Percentiles rank a stretch among this genome's conserved stretches.
Evolutionary conservation across 495 filamentous ascomycete genomes (phyloP).

Genomic region (Trichoderma parareesei): DNA sequence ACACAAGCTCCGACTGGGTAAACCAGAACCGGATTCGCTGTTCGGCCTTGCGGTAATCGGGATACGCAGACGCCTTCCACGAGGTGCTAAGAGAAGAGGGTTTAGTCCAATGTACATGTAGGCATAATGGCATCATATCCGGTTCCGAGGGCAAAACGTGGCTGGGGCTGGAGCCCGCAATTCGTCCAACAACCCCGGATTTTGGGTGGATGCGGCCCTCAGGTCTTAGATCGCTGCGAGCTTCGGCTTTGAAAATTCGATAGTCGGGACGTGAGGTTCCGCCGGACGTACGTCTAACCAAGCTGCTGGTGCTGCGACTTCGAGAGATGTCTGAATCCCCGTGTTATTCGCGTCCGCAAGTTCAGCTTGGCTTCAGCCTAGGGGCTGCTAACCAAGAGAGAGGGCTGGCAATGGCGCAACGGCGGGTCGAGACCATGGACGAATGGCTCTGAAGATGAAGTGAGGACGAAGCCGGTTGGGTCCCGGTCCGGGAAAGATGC

Average conservation of each 20-base stretch:
- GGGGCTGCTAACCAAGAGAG: neutral
- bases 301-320: neutral
- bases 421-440: neutral
- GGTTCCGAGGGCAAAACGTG: neutral
- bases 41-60: neutral
- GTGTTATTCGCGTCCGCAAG: neutral
- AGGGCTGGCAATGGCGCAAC: neutral
- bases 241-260: neutral
- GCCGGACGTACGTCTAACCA: no score
- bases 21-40: neutral
- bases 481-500: no score
- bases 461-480: neutral
- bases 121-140: slow-evolving; percentile 2
- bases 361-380: neutral
- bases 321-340: neutral
- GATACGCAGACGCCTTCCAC: neutral
- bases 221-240: neutral
- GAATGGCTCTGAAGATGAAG: neutral
- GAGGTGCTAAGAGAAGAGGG: no score
- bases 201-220: neutral
- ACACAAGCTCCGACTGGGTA: neutral
- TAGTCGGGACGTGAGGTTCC: no score
- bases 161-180: neutral
- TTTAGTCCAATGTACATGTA: no score
- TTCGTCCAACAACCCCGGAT: slow-evolving; percentile 3